A percentile compares a stretch with the other conserved stretches of the same genome.
Evolutionary conservation across 2,329 filamentous ascomycete genomes (phyloP).

Genomic region (Alternaria sp.): DNA sequence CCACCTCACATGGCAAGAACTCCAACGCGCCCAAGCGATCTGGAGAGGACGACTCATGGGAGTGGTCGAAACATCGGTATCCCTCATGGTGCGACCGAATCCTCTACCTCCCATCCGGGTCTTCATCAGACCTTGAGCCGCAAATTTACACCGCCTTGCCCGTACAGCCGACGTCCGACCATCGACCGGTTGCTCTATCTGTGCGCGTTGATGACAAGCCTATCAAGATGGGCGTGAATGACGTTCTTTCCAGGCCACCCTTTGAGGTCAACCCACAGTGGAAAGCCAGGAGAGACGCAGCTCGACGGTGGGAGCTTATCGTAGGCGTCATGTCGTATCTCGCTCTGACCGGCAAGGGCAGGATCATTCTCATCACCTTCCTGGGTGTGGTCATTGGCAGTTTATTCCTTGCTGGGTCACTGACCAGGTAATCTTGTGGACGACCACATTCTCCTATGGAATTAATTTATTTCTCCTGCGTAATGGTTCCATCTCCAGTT

Average conservation of each 20-base stretch:
- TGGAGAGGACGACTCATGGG: constrained; percentile 59
- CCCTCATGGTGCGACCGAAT: constrained; percentile 92
- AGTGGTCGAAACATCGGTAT: constrained; percentile 82
- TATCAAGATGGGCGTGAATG: constrained; percentile 35
- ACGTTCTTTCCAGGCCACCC: constrained; percentile 57
- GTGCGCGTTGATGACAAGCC: constrained; percentile 67
- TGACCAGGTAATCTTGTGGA: constrained; percentile 19
- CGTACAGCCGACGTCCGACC: constrained; percentile 82
- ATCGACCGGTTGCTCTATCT: constrained; percentile 80
- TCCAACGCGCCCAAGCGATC: constrained; percentile 12
- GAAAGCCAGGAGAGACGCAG: constrained; percentile 60
- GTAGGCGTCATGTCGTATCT: constrained; percentile 66
- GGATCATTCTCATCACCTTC: constrained; percentile 46
- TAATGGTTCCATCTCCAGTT: constrained; percentile 3
- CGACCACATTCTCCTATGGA: not conserved
- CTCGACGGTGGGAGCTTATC: constrained; percentile 64
- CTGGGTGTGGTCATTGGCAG: constrained; percentile 34
- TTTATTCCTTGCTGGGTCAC: constrained; percentile 32
- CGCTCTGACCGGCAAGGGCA: constrained; percentile 55
- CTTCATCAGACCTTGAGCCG: constrained; percentile 57
- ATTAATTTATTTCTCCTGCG: not conserved
- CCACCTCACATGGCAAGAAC: constrained; percentile 32
- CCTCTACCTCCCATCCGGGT: constrained; percentile 68
- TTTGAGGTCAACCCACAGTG: constrained; percentile 65
- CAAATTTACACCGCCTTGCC: constrained; percentile 76